Conservation (phyloP, 176 grass and related monocot genomes). For the Coix lacrymajobi region DNA sequence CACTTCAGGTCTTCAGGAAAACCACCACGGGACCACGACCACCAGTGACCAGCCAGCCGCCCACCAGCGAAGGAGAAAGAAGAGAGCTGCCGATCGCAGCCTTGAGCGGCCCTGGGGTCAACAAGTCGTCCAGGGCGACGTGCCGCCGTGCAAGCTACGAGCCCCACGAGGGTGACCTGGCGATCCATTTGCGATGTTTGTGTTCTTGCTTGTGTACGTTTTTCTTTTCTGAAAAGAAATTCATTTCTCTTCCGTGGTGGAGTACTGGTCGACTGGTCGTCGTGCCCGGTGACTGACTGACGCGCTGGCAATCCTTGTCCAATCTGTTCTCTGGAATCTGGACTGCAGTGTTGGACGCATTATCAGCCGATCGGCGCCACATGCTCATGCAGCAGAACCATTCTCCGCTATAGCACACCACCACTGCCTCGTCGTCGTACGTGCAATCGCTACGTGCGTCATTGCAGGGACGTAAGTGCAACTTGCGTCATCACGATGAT, state of each 20-base stretch:
- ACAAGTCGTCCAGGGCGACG: background rate
- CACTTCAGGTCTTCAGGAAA: too few species aligned
- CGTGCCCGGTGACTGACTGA: background rate
- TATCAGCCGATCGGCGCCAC: background rate
- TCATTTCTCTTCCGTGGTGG: background rate
- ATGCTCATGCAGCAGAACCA: background rate
- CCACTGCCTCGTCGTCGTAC: too few species aligned
- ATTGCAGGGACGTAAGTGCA: background rate
- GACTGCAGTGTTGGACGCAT: too few species aligned
- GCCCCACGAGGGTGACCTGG: background rate
- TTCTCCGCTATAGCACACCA: too few species aligned
- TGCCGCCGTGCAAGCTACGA: background rate
- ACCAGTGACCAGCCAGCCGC: background rate
- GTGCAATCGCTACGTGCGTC: background rate
- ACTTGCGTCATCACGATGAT: background rate
- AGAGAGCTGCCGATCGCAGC: background rate
- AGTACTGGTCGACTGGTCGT: background rate
- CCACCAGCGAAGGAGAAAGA: background rate
- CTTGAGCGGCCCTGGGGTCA: background rate
- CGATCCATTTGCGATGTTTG: background rate
- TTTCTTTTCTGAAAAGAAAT: too few species aligned
- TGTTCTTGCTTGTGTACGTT: too few species aligned
- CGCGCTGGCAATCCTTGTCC: background rate
- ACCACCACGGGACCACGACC: background rate
- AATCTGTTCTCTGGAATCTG: too few species aligned